phyloP scores from a whole-genome alignment of 805 yeast genomes.

The Saturnispora halmiae region DNA sequence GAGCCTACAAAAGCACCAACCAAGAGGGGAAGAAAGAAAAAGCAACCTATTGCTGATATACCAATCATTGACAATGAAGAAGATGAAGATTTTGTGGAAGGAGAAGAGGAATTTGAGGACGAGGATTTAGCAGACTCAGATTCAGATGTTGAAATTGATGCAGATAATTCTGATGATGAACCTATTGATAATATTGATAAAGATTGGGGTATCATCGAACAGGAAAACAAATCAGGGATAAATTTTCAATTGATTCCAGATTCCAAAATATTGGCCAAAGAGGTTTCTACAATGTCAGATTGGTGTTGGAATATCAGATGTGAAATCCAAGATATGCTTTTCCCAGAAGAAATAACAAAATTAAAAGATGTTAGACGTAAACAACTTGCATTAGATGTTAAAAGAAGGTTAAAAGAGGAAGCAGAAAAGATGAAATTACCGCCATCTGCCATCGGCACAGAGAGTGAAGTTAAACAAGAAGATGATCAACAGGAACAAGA shows the following conservation, averaged over 20 bases:
- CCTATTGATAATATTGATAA: constrained; percentile 17
- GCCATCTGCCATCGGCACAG: background rate
- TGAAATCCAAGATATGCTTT: constrained; percentile 20
- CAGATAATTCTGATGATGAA: constrained; percentile 8
- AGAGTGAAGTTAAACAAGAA: background rate
- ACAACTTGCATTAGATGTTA: constrained; percentile 1
- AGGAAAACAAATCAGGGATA: constrained; percentile 15
- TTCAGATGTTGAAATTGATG: background rate
- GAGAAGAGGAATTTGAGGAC: constrained; percentile 9
- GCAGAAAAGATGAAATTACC: background rate
- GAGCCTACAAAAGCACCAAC: constrained; percentile 8
- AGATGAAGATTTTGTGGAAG: constrained; percentile 11
- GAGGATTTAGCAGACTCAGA: constrained; percentile 11
- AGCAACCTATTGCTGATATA: constrained; percentile 8
- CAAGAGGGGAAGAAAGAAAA: constrained; percentile 9
- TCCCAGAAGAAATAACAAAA: constrained; percentile 14
- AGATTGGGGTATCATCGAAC: constrained; percentile 21
- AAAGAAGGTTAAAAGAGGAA: constrained; percentile 7
- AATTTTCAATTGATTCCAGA: constrained; percentile 17
- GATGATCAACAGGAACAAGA: constrained; percentile 1
- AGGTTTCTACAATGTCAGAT: constrained; percentile 17
- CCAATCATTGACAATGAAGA: constrained; percentile 8
- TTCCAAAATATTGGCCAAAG: constrained; percentile 18
- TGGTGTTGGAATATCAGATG: constrained; percentile 20
- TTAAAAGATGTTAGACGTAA: constrained; percentile 7